Percentiles rank a stretch among this genome's conserved stretches.
These are phyloP conservation scores for Ustilago cynodontis DNA, from an alignment of 1,284 basidiomycete species.

Conservation along the genomic window DNA sequence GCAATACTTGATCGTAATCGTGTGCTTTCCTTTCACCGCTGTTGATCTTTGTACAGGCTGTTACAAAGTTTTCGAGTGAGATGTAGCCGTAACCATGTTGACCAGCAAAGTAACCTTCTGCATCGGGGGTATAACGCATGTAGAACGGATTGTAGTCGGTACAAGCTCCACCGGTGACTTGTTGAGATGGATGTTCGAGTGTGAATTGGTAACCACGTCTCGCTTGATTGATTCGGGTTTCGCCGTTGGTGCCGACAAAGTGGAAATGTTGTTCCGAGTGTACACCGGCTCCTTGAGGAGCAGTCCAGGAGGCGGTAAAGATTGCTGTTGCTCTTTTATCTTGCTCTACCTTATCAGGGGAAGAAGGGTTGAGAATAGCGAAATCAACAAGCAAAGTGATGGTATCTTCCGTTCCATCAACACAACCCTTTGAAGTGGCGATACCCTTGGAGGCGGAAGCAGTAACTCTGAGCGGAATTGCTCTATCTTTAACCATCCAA, in stretches of 20 bases:
- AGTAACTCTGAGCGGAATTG: conserved; percentile 82
- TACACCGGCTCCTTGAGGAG: conserved; percentile 72
- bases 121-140: conserved; percentile 93
- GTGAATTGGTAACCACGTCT: conserved; percentile 91
- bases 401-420: conserved; percentile 87
- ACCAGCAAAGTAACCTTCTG: conserved; percentile 90
- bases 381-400: conserved; percentile 94
- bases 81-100: conserved; percentile 90
- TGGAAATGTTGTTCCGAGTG: conserved; percentile 91
- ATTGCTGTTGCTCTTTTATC: conserved; percentile 78
- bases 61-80: conserved; percentile 91
- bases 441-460: conserved; percentile 90
- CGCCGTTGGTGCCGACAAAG: conserved; percentile 75
- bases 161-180: conserved; percentile 72
- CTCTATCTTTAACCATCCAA: conserved; percentile 80
- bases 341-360: conserved; percentile 74
- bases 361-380: conserved; percentile 77
- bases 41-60: conserved; percentile 75
- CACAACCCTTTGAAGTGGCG: conserved; percentile 87
- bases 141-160: conserved; percentile 85
- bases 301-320: conserved; percentile 80
- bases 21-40: conserved; percentile 75
- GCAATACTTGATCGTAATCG: conserved; percentile 84
- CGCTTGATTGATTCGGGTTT: conserved; percentile 90
- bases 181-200: conserved; percentile 83